These are phyloP conservation scores for Suillus bovinus DNA, from an alignment of 768 basidiomycete genomes.

Conservation along the genomic window DNA sequence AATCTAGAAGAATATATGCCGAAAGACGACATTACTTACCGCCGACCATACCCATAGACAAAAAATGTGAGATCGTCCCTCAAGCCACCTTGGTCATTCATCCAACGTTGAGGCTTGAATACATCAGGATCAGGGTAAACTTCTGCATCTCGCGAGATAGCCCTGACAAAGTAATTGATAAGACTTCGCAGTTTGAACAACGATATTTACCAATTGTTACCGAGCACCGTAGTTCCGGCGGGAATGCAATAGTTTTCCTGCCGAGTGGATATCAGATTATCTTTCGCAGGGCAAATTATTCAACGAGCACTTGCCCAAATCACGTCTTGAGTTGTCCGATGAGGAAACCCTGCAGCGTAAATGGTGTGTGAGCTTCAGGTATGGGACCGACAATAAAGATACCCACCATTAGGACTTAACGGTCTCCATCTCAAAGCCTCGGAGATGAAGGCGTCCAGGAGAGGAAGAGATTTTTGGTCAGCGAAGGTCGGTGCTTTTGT, in stretches of 20 bases:
- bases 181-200: neutral
- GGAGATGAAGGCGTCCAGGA: neutral
- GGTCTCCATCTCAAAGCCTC: neutral
- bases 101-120: conserved; percentile 53
- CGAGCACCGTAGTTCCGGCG: conserved; percentile 22
- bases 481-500: neutral
- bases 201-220: conserved; percentile 19
- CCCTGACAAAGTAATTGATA: neutral
- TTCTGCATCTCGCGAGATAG: conserved; percentile 5
- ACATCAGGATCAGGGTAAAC: conserved; percentile 2
- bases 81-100: conserved; percentile 42
- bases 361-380: neutral
- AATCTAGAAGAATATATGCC: neutral
- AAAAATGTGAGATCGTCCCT: conserved; percentile 41
- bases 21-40: neutral
- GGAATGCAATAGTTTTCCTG: conserved; percentile 29
- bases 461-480: neutral
- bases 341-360: conserved; percentile 2
- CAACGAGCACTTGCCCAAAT: conserved; percentile 3
- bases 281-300: neutral
- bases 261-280: neutral
- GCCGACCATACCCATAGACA: conserved; percentile 50
- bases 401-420: neutral
- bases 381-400: neutral
- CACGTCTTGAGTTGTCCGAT: conserved; percentile 6